Evolutionary conservation across 257 asterid genomes (phyloP), one percentile per base, ranked within the genome.

Genomic region (Thymus mandschuricus): DNA sequence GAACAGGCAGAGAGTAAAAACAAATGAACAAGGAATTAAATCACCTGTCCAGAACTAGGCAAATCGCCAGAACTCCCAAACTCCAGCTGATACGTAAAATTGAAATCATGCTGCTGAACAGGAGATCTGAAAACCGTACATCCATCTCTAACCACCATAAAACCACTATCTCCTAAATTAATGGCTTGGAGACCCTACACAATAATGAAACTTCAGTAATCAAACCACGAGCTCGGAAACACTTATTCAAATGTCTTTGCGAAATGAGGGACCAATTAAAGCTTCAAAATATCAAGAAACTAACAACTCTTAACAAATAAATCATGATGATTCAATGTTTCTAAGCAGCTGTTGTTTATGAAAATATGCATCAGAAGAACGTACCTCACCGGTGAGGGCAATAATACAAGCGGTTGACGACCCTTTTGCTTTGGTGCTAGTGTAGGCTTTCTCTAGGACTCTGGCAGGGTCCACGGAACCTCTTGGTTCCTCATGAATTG

Each of bases 41-140:
- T 21, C 45, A 95, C 99, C 99, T 89, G 91, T 77, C 99, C 98
- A 60, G 95, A 88, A 76, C 98, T 88, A 60, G 99, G 99, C 74
- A 87, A 79, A 82, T 95, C 99, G 33, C 95, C 98, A 57, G 81
- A 61, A 73, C 78, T 86, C 63, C 98, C 99, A 74, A 89, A 15
- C 81, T 92, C 97, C 71, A 92, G 80, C 76, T 95, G 99, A 86
- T 83, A 95, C 45, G 98, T 86, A 61, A 88, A 92, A 82, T 95
- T 95, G 81, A 89, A 95, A 86, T 89, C 99, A 68, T 95, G 99
- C 88, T 92, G 99, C 85, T 95, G 99, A 31, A 74, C 87, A 55
- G 95, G 96, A 62, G 98, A 89, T 80, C 91, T 82, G 80, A 92
- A 86, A 60, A 95, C 91, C 3, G 91, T 92, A 66, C 85, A 75